These are phyloP conservation scores for Candida silvatica DNA, from an alignment of 805 yeast species.

Conservation along the genomic window DNA sequence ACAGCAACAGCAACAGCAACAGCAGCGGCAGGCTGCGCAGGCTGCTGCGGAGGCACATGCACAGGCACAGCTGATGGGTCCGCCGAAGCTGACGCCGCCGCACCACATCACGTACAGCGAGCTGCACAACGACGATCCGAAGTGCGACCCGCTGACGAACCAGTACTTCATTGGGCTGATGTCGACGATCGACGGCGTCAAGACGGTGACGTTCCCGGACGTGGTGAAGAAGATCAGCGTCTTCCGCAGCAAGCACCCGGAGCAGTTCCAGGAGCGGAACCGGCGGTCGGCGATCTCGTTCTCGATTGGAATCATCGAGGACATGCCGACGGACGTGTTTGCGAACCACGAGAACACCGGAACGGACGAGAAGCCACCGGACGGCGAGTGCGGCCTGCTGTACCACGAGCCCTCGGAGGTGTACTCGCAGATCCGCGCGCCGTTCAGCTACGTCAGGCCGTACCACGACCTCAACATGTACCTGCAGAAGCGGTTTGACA, in stretches of 20 bases:
- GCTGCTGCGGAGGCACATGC: too few relatives aligned
- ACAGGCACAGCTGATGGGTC: not conserved
- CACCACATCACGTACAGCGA: constrained; percentile 3
- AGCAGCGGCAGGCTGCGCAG: not conserved
- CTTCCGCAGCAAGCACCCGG: constrained; percentile 32
- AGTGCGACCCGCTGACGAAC: constrained; percentile 50
- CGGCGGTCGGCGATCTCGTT: constrained; percentile 35
- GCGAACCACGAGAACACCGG: not conserved
- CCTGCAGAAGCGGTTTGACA: constrained; percentile 60
- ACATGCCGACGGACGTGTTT: constrained; percentile 8
- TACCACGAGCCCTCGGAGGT: constrained; percentile 69
- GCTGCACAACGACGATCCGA: constrained; percentile 24
- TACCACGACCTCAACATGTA: constrained; percentile 76
- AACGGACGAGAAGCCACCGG: not conserved
- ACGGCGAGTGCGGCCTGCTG: constrained; percentile 29
- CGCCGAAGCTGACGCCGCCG: not conserved
- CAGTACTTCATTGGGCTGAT: constrained; percentile 59
- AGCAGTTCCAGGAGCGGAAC: constrained; percentile 25
- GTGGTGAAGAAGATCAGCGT: constrained; percentile 37
- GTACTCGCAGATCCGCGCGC: constrained; percentile 63
- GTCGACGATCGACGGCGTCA: constrained; percentile 23
- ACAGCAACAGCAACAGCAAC: constrained; percentile 1
- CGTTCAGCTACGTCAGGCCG: constrained; percentile 87
- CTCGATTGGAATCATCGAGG: constrained; percentile 35
- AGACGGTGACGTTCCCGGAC: constrained; percentile 51